Evolutionary conservation across 2,329 filamentous ascomycete species (phyloP).

Genomic region (Thielaviopsis cerberus): DNA sequence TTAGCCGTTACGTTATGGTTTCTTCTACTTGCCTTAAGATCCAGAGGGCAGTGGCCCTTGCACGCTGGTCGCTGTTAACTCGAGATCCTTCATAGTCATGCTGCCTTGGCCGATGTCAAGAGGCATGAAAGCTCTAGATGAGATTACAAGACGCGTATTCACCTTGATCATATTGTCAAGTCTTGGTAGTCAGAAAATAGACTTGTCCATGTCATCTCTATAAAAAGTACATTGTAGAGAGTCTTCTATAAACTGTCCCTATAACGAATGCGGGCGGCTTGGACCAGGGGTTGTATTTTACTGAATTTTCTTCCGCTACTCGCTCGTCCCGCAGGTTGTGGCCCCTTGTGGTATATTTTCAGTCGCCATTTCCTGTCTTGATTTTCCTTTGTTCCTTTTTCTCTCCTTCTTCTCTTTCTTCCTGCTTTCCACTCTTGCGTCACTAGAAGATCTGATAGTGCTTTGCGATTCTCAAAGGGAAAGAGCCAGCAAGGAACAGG

Average conservation of each 20-base stretch:
- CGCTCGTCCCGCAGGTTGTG: not conserved
- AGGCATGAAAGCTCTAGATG: too few relatives aligned
- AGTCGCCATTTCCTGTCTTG: not conserved
- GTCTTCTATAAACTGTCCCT: too few relatives aligned
- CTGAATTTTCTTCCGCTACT: not conserved
- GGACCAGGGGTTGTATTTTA: not conserved
- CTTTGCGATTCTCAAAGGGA: not conserved
- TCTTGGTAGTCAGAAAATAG: too few relatives aligned
- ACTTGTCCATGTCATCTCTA: too few relatives aligned
- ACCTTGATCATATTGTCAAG: too few relatives aligned
- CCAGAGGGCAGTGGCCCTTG: not conserved
- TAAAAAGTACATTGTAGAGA: not conserved
- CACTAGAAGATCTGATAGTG: conserved; percentile 3
- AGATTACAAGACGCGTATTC: too few relatives aligned
- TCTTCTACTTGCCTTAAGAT: not conserved
- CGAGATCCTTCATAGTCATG: not conserved
- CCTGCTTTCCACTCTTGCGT: not conserved
- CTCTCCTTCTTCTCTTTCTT: not conserved
- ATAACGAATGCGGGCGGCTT: too few relatives aligned
- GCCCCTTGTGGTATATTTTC: not conserved
- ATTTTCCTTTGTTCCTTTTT: not conserved
- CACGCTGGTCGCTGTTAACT: not conserved
- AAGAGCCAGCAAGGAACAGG: not conserved
- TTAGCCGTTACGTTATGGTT: not conserved
- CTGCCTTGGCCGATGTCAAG: not conserved